Evolutionary conservation across 2,329 filamentous ascomycete species (phyloP), one percentile per base, ranked within the genome.

Genomic region (Cadophora sp.): DNA sequence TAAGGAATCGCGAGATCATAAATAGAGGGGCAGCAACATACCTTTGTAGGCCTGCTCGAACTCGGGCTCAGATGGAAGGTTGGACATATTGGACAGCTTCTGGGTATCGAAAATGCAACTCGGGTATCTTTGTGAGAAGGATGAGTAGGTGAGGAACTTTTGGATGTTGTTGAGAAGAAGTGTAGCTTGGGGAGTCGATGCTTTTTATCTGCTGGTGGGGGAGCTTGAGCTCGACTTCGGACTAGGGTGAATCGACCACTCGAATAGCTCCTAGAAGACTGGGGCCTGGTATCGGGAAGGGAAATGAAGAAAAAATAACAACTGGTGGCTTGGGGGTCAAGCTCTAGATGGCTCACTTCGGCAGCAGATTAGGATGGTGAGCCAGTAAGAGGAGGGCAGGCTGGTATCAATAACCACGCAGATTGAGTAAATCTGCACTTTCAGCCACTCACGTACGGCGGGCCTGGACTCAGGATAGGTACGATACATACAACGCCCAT

Each of bases 21-120:
- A 43, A 33, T 36, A 50, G 59, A 53, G 50, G 67, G 64, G 51
- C n/a, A 66, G 24, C 3, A 18, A 47, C 85, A 78, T 83, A 96
- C 93, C 93, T 81, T 94, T 93, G 89, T 97, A 97, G 78, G 95
- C 95, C 88, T 98, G 95, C 89, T 97, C 90, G 85, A 98, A 98
- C 85, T 99, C 95, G 78, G 96, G 95, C 88, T 98, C 95, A 72
- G 84, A 83, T 62, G 92, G 89, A 77, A 96, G 86, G 85, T 96
- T 91, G 74, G 94, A 92, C 92, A 96, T 96, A 68, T 66, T 73
- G 65, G 62, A 7, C 33, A 61, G n/a, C 9, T 48, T 41, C 41
- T 36, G 56, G 65, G 48, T 65, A 60, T 64, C 59, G 36, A 16
- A n/a, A 33, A 48, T 63, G 45, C 36, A 33, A 41, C 41, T 65